Evolutionary conservation across 2,329 filamentous ascomycete species (phyloP), one percentile per base, ranked within the genome.

Genomic region (Alternaria alternata): DNA sequence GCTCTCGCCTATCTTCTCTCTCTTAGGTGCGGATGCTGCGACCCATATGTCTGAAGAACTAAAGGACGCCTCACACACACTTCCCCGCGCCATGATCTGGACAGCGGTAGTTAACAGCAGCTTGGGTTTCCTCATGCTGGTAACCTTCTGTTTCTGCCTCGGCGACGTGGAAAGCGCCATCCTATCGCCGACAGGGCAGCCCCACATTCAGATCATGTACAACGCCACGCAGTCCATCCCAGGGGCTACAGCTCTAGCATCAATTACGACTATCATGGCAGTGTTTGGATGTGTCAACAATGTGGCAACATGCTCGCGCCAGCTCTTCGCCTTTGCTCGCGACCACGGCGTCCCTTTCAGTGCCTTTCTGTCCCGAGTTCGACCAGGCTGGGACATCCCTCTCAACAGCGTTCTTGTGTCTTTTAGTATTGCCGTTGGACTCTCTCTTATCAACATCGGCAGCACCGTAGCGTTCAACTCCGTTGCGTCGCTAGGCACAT

Each of bases 401-500:
- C 72, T 83, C 30, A 83, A 83, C 65, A 75, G 80, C 1, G 77
- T 84, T 52, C 65, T 82, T 54, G 74, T 82, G 9, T 80, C 81
- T 2, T 73, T 82, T 6, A 65, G 73, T 16, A 69, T 81, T 30
- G 74, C 79, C 6, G 66, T 77, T 7, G 69, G 81, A 2, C 74
- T 85, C 26, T 80, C 79, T 0, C 72, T 85, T 38, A 83, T 85
- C 75, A 84, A 34, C 5, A 34, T 34, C 2, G 14, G 32, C 61
- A 82, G 80, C 4, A 68, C 75, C 7, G 68, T 74, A 12, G 71
- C 71, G 1, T 72, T 74, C 61, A 73, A 74, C 58, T 64, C 64
- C 0, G 67, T 75, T 14, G 65, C 66, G 0, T 71, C 69, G 8
- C 61, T 75, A 1, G 70, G 70, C 7, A 68, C 59, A 0, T 63